A percentile compares a stretch with the other conserved stretches of the same genome.
Evolutionary conservation across 177 flowering plant species (phyloP).

Genomic region (Vitis hybrid): DNA sequence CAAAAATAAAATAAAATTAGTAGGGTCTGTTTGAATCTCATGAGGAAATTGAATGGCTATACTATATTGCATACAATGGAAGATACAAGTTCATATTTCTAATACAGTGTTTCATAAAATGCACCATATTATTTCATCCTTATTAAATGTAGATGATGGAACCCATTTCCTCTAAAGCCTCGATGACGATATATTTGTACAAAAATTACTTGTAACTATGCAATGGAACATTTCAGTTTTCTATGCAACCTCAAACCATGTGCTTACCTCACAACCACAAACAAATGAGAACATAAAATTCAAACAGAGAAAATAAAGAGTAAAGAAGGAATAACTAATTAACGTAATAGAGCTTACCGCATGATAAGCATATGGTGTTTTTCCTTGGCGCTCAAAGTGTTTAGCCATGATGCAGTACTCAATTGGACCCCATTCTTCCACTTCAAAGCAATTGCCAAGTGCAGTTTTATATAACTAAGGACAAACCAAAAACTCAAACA

Average conservation of each 20-base stretch:
- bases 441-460: slow-evolving; percentile 85
- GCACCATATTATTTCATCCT: no score
- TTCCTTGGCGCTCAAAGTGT: slow-evolving; percentile 94
- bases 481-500: slow-evolving; percentile 10
- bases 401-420: slow-evolving; percentile 87
- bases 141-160: no score
- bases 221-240: neutral
- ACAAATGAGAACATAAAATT: neutral
- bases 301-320: neutral
- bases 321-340: neutral
- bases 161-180: neutral
- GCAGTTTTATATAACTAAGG: slow-evolving; percentile 84
- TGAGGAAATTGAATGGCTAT: no score
- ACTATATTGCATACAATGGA: no score
- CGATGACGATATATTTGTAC: neutral
- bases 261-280: neutral
- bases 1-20: no score
- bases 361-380: slow-evolving; percentile 90
- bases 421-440: slow-evolving; percentile 92
- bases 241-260: neutral
- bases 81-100: no score
- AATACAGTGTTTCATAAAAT: no score
- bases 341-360: slow-evolving; percentile 50
- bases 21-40: no score
- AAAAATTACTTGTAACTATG: neutral